Evolutionary conservation across 768 basidiomycete genomes (phyloP), one percentile per base, ranked within the genome.

Genomic region (Chalciporus chontae): DNA sequence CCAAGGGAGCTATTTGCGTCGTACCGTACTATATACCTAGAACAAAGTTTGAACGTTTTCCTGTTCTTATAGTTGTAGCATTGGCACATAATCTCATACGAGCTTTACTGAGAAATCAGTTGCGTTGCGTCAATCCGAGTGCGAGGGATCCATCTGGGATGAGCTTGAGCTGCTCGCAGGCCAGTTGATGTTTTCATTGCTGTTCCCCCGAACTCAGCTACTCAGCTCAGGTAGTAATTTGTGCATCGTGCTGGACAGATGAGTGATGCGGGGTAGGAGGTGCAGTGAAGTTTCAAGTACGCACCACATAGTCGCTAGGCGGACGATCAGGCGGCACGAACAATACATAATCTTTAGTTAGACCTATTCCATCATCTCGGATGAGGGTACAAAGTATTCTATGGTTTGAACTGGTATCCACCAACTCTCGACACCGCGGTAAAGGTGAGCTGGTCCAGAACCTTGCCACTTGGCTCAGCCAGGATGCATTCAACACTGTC

Each of bases 401-500:
- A 67, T 44, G 13, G 51, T 15, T 57, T 59, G 61, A 85, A 87
- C 37, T 67, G 65, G 66, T 87, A 88, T 1, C 92, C 90, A 13
- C 87, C 86, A 47, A 77, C 69, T 46, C 95, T 75, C 44, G 79
- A 72, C 14, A 82, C 73, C 11, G 82, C 84, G 14, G 75, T 72
- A 59, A 95, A 90, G 39, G 79, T 68, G 37, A 94, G 75, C 21
- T 71, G 71, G 23, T 80, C 76, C 17, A 97, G 68, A 43, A 79
- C 70, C 48, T 81, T 74, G 23, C 81, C 78, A 0, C 65, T 62
- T 5, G 69, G 62, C 53, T 85, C 82, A 5, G 78, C 71, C 41
- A 98, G 68, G 4, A 76, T 71, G 50, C 92, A 96, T 53, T 84
- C 80, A 52, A 98, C 77, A 24, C 73, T 77, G 71, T 98, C 94